These are phyloP conservation scores for Diaporthe sp. DNA, from an alignment of 2,329 filamentous ascomycete genomes.

Conservation along the genomic window DNA sequence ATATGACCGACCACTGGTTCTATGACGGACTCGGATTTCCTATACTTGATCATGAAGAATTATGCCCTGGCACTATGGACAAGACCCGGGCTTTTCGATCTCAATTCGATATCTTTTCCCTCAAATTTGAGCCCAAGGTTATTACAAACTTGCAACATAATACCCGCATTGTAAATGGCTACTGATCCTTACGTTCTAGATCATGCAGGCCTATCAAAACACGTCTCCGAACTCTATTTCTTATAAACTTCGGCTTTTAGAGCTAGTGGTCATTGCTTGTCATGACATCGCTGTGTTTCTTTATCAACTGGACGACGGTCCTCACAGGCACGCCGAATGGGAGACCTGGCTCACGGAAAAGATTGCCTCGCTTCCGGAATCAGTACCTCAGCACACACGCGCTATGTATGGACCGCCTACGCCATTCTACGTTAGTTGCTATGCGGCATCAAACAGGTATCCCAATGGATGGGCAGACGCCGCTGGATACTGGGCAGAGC, in stretches of 20 bases:
- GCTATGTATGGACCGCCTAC: conserved; percentile 42
- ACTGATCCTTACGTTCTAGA: conserved; percentile 40
- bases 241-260: conserved; percentile 50
- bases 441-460: conserved; percentile 48
- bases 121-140: background rate
- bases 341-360: conserved; percentile 11
- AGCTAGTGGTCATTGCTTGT: conserved; percentile 48
- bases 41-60: conserved; percentile 16
- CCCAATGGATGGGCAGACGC: conserved; percentile 48
- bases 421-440: conserved; percentile 48
- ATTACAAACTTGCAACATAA: background rate
- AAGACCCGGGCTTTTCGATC: conserved; percentile 31
- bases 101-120: conserved; percentile 26
- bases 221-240: conserved; percentile 44
- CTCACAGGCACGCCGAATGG: conserved; percentile 45
- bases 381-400: conserved; percentile 38
- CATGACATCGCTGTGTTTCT: conserved; percentile 49
- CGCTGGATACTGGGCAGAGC: conserved; percentile 50
- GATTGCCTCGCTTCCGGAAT: conserved; percentile 42
- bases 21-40: conserved; percentile 1
- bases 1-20: background rate
- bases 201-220: conserved; percentile 45
- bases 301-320: conserved; percentile 42
- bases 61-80: conserved; percentile 38
- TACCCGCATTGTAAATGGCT: background rate